Base-by-base conservation (phyloP, 352 stramenopile genomes). In the Globisporangium emineosum region DNA sequence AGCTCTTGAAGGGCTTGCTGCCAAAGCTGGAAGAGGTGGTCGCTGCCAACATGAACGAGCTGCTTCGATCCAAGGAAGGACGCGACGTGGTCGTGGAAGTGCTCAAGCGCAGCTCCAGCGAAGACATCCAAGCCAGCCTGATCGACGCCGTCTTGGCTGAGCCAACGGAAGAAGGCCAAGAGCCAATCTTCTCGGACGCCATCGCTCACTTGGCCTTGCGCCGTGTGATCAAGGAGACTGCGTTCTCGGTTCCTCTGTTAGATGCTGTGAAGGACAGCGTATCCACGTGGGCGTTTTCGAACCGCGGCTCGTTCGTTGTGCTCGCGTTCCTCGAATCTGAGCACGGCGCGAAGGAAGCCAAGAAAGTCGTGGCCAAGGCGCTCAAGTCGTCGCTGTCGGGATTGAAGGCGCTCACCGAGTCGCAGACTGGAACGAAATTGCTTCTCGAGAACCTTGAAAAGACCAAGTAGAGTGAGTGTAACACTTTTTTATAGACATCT, bases 21-120 rank as follows among this genome's bases (percentile, higher is more conserved):
- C 79, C 87, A 25, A 91, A 93, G 68, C 73, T 95, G n/a, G 78
- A 93, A 62, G 82, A 89, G 19, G 84, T 95, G 72, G 91, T 85
- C 51, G 62, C 57, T 8, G 77, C 75, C 47, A 82, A 95, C 60
- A 76, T 79, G 57, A 70, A 64, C 35, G 80, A 72, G 10, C 65
- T 95, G 47, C 75, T 95, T 62, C 84, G 85, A 33, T 94, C 84
- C 25, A 95, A 95, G 68, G 78, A 90, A 54, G 85, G 81, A 12
- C 81, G 87, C 45, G 79, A 94, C 43, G 82, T 95, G 43, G 76
- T 94, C 45, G 81, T 92, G 12, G 87, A 95, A 66, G 85, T 95
- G 55, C 71, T 83, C 62, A 91, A 91, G 69, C 79, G 75, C 21
- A 88, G 72, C 49, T 62, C 70, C 25, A 89, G 67, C 62, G 59